phyloP scores from a whole-genome alignment of 768 basidiomycete genomes.

The Termitomyces sp. region DNA sequence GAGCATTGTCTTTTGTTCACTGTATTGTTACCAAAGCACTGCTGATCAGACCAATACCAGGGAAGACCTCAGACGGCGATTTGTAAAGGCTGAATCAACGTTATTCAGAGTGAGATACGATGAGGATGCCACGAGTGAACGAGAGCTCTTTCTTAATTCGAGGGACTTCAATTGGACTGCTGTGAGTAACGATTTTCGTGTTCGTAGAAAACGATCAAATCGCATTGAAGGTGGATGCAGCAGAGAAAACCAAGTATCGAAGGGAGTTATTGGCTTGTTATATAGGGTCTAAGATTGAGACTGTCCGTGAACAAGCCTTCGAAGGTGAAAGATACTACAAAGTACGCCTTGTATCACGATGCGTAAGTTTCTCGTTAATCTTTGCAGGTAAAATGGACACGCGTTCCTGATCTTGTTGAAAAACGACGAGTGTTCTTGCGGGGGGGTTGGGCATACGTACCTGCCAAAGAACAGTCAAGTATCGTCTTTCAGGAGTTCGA shows the following conservation, averaged over 20 bases:
- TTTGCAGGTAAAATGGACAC: conserved; percentile 89
- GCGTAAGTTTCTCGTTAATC: not conserved
- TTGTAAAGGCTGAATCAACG: conserved; percentile 84
- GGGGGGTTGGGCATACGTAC: conserved; percentile 88
- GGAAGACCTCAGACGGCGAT: conserved; percentile 85
- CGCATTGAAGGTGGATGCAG: conserved; percentile 41
- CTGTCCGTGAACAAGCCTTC: conserved; percentile 32
- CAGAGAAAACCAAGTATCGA: conserved; percentile 50
- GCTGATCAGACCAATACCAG: conserved; percentile 35
- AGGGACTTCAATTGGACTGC: conserved; percentile 63
- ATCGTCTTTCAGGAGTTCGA: conserved; percentile 89
- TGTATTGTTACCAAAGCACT: not conserved
- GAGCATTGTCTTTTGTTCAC: conserved; percentile 31
- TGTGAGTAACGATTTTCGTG: conserved; percentile 33
- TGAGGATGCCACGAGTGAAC: conserved; percentile 52
- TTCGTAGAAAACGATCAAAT: not conserved
- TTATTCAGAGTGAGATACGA: conserved; percentile 86
- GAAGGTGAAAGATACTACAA: conserved; percentile 71
- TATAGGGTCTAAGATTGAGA: conserved; percentile 32
- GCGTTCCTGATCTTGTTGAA: conserved; percentile 89
- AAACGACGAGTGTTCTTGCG: conserved; percentile 74
- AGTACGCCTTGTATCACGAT: conserved; percentile 33
- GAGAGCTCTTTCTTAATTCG: conserved; percentile 60
- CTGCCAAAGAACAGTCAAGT: conserved; percentile 70
- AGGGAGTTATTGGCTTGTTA: conserved; percentile 50